These are phyloP conservation scores for Iberis pinnata DNA, from an alignment of 345 rosid species.

Conservation along the genomic window DNA sequence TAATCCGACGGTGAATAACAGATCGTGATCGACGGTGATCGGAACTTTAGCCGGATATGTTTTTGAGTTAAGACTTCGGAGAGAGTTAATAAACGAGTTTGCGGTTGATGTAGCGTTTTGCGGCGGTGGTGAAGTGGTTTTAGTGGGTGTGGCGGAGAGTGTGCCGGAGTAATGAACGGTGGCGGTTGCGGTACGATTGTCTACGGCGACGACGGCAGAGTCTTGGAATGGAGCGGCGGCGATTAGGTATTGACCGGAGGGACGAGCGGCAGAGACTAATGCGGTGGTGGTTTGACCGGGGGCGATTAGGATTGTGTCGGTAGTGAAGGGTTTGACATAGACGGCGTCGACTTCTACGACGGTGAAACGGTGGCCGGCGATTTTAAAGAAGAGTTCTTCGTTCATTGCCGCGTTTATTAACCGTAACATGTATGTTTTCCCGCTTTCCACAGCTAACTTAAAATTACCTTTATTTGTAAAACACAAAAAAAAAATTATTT, in stretches of 20 bases:
- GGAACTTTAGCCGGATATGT: conserved; percentile 78
- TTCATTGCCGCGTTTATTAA: conserved; percentile 92
- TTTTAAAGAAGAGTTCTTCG: conserved; percentile 90
- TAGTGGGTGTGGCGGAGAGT: conserved; percentile 45
- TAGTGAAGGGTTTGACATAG: conserved; percentile 76
- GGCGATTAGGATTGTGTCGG: conserved; percentile 53
- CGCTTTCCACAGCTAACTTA: conserved; percentile 46
- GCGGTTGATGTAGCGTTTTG: conserved; percentile 72
- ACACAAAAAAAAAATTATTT: neutral
- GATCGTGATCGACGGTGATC: conserved; percentile 55
- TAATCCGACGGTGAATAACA: conserved; percentile 67
- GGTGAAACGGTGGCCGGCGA: conserved; percentile 78
- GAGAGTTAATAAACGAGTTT: conserved; percentile 43
- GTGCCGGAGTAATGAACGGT: conserved; percentile 78
- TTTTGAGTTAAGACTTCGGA: conserved; percentile 70
- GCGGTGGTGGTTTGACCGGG: conserved; percentile 93
- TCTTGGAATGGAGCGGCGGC: conserved; percentile 92
- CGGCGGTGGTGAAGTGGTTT: conserved; percentile 54
- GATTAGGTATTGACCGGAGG: conserved; percentile 58
- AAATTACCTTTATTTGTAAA: conserved; percentile 60
- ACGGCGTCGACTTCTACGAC: conserved; percentile 86
- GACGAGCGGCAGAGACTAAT: conserved; percentile 45
- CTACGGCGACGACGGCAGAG: conserved; percentile 70
- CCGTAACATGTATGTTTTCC: conserved; percentile 68
- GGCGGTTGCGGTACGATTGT: conserved; percentile 78